Percentiles rank a stretch among this genome's conserved stretches.
These are phyloP conservation scores for Aegilops speltoides DNA, from an alignment of 176 grass and related monocot genomes.

Conservation along the genomic window DNA sequence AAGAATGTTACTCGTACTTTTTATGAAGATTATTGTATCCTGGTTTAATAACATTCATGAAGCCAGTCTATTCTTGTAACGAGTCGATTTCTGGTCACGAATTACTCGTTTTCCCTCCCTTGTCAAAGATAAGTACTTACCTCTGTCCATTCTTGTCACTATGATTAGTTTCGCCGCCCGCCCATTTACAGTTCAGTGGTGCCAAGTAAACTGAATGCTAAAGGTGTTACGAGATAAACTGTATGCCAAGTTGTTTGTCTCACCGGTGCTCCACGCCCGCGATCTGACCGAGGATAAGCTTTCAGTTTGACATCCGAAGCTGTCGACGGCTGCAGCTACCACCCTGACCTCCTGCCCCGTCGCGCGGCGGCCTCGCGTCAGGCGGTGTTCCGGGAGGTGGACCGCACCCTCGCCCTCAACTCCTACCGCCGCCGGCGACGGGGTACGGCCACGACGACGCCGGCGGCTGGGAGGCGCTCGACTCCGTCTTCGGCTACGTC, in stretches of 20 bases:
- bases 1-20: not conserved
- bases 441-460: conserved; percentile 93
- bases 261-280: no score
- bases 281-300: not conserved
- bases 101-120: not conserved
- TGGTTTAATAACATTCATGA: not conserved
- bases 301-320: not conserved
- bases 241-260: no score
- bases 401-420: conserved; percentile 65
- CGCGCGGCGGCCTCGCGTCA: conserved; percentile 1
- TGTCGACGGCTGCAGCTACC: conserved; percentile 14
- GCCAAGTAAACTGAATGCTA: no score
- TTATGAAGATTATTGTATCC: not conserved
- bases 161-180: not conserved
- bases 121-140: not conserved
- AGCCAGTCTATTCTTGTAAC: no score
- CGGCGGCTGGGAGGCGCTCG: conserved; percentile 73
- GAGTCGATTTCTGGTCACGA: no score
- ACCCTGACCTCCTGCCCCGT: not conserved
- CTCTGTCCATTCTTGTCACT: not conserved
- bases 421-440: conserved; percentile 57
- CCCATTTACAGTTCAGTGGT: no score
- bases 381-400: conserved; percentile 60
- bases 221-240: no score
- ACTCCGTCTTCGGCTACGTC: conserved; percentile 70